Percentiles rank a stretch among this genome's conserved stretches.
Evolutionary conservation across 805 yeast species (phyloP).

Genomic region (Blastobotrys attinorum): DNA sequence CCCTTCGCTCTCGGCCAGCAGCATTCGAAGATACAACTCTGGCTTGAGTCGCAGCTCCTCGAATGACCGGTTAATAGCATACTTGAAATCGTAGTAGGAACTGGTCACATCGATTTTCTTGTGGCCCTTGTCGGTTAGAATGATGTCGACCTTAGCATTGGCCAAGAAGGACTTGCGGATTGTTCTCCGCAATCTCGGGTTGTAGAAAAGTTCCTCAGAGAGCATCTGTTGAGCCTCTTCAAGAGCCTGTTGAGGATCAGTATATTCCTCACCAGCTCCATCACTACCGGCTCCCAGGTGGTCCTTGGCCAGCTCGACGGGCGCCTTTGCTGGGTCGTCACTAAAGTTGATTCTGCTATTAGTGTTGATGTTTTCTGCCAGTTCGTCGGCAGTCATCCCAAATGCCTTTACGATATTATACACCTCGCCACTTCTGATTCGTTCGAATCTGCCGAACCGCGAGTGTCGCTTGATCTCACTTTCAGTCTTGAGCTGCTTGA

Average conservation of each 20-base stretch:
- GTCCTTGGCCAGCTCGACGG: constrained; percentile 39
- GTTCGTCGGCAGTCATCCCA: constrained; percentile 71
- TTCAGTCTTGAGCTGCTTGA: constrained; percentile 39
- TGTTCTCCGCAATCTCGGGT: constrained; percentile 70
- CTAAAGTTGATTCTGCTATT: constrained; percentile 63
- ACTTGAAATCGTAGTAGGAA: constrained; percentile 83
- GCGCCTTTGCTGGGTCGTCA: constrained; percentile 55
- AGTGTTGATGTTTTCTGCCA: constrained; percentile 73
- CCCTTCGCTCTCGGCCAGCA: constrained; percentile 81
- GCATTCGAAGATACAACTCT: constrained; percentile 77
- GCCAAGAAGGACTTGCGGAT: constrained; percentile 50
- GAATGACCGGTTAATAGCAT: constrained; percentile 74
- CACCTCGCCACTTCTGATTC: constrained; percentile 53
- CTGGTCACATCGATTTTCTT: constrained; percentile 70
- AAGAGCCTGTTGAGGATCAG: constrained; percentile 41
- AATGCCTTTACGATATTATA: constrained; percentile 59
- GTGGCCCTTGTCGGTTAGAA: constrained; percentile 76
- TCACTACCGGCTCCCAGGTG: constrained; percentile 15
- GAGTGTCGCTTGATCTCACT: constrained; percentile 35
- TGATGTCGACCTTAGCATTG: constrained; percentile 61
- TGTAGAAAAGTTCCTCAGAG: constrained; percentile 72
- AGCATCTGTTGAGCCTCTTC: constrained; percentile 68
- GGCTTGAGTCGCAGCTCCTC: constrained; percentile 69
- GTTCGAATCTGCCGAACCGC: constrained; percentile 32
- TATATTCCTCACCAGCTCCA: constrained; percentile 12